phyloP scores from a whole-genome alignment of 2,329 filamentous ascomycete species.

The Sarocladium oryzae region DNA sequence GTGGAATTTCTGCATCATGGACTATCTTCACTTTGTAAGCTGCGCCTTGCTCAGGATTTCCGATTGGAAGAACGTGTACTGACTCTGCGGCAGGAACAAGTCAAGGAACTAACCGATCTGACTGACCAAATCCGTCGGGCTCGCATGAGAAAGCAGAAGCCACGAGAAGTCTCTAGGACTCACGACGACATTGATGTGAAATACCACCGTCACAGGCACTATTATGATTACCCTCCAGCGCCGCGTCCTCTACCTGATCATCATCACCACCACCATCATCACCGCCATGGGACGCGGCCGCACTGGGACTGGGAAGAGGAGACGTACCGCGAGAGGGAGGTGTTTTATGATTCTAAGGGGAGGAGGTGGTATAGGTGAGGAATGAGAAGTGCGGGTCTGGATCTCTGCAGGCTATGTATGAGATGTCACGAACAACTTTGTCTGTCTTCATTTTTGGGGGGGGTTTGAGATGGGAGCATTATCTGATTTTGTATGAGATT shows the following conservation, averaged over 20 bases:
- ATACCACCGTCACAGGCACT: conserved; percentile 8
- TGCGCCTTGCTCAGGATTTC: background rate
- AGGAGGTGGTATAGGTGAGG: conserved; percentile 6
- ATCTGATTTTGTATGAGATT: too few species aligned
- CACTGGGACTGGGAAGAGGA: conserved; percentile 49
- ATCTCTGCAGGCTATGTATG: conserved; percentile 1
- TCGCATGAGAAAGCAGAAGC: conserved; percentile 46
- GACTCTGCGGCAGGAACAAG: conserved; percentile 63
- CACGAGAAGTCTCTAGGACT: conserved; percentile 53
- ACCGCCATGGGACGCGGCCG: conserved; percentile 20
- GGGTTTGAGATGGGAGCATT: too few species aligned
- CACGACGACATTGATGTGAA: conserved; percentile 40
- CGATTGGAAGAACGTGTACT: conserved; percentile 18
- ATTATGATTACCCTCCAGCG: conserved; percentile 1
- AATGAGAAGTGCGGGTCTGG: background rate
- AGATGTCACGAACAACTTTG: background rate
- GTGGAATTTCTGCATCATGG: conserved; percentile 85
- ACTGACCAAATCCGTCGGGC: conserved; percentile 73
- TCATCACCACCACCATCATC: conserved; percentile 19
- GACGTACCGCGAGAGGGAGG: conserved; percentile 59
- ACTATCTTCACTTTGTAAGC: conserved; percentile 82
- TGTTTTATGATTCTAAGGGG: conserved; percentile 36
- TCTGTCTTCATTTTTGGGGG: too few species aligned
- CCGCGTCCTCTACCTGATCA: background rate
- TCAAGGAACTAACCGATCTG: conserved; percentile 74